These are phyloP conservation scores for Chaetoscypha palmicola DNA, from an alignment of 2,329 filamentous ascomycete genomes.

Conservation along the genomic window DNA sequence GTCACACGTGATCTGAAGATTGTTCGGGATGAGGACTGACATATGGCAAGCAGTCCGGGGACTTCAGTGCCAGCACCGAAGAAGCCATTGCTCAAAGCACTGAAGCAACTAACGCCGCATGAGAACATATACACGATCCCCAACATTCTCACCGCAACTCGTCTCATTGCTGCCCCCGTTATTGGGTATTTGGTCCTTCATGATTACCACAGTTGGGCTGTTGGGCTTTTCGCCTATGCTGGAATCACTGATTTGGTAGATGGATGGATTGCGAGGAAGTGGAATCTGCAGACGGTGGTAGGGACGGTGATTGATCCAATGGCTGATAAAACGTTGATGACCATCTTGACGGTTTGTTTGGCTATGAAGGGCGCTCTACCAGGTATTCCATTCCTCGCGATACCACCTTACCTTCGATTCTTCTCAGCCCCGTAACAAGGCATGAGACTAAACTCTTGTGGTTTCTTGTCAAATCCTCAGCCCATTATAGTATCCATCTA, in stretches of 20 bases:
- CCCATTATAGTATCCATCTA: neutral
- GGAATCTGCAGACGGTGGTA: conserved; percentile 85
- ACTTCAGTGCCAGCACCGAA: neutral
- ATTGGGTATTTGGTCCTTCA: conserved; percentile 86
- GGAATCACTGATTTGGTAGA: conserved; percentile 88
- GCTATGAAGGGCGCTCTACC: conserved; percentile 78
- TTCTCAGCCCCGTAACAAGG: too few species aligned
- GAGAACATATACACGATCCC: conserved; percentile 98
- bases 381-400: conserved; percentile 38
- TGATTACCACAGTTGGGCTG: conserved; percentile 69
- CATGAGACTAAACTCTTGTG: too few species aligned
- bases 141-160: conserved; percentile 83
- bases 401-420: neutral
- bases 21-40: neutral
- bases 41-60: neutral
- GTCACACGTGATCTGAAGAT: neutral
- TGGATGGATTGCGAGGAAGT: conserved; percentile 85
- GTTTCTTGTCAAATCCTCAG: neutral
- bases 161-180: conserved; percentile 73
- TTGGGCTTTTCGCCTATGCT: conserved; percentile 86
- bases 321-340: conserved; percentile 97
- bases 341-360: conserved; percentile 76
- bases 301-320: conserved; percentile 93
- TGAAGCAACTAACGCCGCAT: conserved; percentile 39
- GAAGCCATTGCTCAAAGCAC: conserved; percentile 21